Evolutionary conservation across 352 stramenopile species (phyloP).

Genomic region (Phytophthora palmivora): DNA sequence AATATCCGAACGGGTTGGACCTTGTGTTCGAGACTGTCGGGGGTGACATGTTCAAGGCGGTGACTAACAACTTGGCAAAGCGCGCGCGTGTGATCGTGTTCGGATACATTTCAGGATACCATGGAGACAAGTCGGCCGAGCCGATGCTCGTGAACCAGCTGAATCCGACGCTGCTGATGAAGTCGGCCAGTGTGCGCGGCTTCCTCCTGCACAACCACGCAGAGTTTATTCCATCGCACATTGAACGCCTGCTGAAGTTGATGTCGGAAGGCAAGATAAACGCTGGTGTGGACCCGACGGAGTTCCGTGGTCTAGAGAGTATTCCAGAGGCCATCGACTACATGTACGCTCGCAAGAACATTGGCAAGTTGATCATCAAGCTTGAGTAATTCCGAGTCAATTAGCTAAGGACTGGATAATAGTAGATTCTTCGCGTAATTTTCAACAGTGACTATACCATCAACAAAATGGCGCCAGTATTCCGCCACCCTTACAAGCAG

Average conservation of each 20-base stretch:
- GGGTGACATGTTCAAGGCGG: slow-evolving; percentile 35
- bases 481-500: no score
- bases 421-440: no score
- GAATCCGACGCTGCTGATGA: slow-evolving; percentile 26
- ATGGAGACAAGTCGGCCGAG: slow-evolving; percentile 33
- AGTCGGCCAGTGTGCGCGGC: slow-evolving; percentile 32
- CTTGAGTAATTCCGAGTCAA: slow-evolving; percentile 10
- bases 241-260: slow-evolving; percentile 29
- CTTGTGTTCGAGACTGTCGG: slow-evolving; percentile 38
- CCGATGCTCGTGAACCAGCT: slow-evolving; percentile 35
- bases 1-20: slow-evolving; percentile 34
- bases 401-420: no score
- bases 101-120: slow-evolving; percentile 35
- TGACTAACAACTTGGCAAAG: slow-evolving; percentile 25
- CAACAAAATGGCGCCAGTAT: no score
- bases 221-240: slow-evolving; percentile 33
- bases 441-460: no score
- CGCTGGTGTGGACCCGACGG: slow-evolving; percentile 24
- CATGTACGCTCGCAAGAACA: slow-evolving; percentile 40
- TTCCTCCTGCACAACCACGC: slow-evolving; percentile 29
- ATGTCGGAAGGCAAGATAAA: slow-evolving; percentile 24
- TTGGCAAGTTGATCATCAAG: slow-evolving; percentile 37
- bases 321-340: slow-evolving; percentile 35
- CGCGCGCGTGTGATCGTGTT: slow-evolving; percentile 37
- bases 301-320: slow-evolving; percentile 33